Base-by-base conservation (phyloP, 768 basidiomycete genomes). In the Serendipita vermifera region DNA sequence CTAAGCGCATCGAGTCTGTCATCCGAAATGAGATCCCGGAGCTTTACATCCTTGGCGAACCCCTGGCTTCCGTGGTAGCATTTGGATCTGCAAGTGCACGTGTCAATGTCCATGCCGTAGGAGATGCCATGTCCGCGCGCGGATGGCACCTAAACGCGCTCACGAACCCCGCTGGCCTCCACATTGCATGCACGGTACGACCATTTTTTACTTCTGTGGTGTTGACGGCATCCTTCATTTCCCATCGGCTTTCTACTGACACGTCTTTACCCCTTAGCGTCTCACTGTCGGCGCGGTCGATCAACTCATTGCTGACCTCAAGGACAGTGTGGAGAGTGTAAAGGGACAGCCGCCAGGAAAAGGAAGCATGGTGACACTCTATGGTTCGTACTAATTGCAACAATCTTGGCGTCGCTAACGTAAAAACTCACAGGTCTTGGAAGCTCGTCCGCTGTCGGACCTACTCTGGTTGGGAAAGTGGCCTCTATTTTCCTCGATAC, bases 101-200 rank as follows among this genome's bases (percentile, higher is more conserved):
- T 3, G 70, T 90, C 17, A 83, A 86, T 64, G 78, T 86, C n/a
- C 75, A 89, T 57, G 88, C 88, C 63, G 84, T 99, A 0, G 94
- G 94, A 0, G 94, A 96, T 69, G 74, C 71, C 58, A 93, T 97
- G 91, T 70, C 77, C 26, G 78, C 81, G 66, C 73, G 75, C 36
- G 96, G 93, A 2, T 97, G 93, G 91, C 88, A 94, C 70, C 64
- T 99, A 60, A 97, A 90, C 64, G 92, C 82, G 13, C 67, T 99
- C 57, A 77, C 73, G 38, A 74, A 78, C 7, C 90, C 92, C 1
- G 73, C 85, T 9, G 91, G 84, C 6, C 75, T 97, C 38, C 96
- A 99, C 69, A 87, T 98, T 61, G 92, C 92, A 33, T 86, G 85
- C 69, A 99, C 94, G 63, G 90, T 94, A 63, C 62, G 85, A 62